Conservation (phyloP, 2,329 filamentous ascomycete genomes). For the Emydomyces testavorans region DNA sequence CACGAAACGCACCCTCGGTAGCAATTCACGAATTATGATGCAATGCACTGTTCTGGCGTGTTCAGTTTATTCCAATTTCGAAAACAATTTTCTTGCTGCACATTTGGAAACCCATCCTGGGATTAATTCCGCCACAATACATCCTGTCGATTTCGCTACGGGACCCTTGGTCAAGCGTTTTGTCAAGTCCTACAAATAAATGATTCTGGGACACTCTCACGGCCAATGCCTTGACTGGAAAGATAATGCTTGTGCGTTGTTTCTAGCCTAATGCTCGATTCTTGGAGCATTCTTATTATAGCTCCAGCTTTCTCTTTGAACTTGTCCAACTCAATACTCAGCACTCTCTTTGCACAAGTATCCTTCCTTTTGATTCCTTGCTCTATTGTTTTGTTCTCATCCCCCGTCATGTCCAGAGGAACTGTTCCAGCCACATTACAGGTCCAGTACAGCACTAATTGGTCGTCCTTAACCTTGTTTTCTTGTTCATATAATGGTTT, state of each 20-base stretch:
- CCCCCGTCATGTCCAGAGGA: not conserved
- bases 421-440: not conserved
- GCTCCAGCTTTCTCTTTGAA: not conserved
- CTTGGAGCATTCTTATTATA: not conserved
- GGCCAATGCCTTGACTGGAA: no score
- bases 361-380: not conserved
- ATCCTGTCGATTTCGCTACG: not conserved
- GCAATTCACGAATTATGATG: constrained; percentile 1
- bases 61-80: not conserved
- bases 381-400: not conserved
- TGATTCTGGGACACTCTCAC: not conserved
- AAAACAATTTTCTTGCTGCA: not conserved
- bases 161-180: not conserved
- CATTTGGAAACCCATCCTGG: not conserved
- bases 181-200: not conserved
- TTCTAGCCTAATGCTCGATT: not conserved
- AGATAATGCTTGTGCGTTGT: no score
- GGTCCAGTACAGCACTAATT: not conserved
- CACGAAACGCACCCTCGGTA: not conserved
- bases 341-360: not conserved
- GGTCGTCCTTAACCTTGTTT: not conserved
- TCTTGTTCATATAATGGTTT: not conserved
- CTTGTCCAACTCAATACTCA: not conserved
- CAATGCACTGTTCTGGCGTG: constrained; percentile 4
- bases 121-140: not conserved